A percentile compares a stretch with the other conserved stretches of the same genome.
These are phyloP conservation scores for Fusarium tricinctum DNA, from an alignment of 2,329 filamentous ascomycete genomes.

Conservation along the genomic window DNA sequence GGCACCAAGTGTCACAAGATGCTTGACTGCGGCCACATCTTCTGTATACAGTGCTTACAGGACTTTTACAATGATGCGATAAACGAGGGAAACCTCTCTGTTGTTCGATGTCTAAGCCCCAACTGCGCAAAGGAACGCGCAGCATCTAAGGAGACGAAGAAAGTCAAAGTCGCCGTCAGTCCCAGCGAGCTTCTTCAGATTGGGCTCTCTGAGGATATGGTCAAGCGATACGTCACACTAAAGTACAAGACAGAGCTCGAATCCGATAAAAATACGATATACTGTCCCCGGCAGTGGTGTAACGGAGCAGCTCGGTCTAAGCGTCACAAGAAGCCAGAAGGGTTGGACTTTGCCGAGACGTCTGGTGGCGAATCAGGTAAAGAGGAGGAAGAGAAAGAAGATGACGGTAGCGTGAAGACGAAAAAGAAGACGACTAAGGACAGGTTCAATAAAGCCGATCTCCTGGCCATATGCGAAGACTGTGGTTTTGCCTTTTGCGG, in stretches of 20 bases:
- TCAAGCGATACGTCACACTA: constrained; percentile 88
- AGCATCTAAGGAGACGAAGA: constrained; percentile 58
- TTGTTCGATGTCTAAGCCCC: constrained; percentile 84
- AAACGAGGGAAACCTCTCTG: constrained; percentile 82
- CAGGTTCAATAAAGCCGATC: constrained; percentile 67
- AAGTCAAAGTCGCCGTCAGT: constrained; percentile 77
- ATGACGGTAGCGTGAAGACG: constrained; percentile 38
- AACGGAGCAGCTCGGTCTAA: constrained; percentile 87
- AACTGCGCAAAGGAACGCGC: constrained; percentile 78
- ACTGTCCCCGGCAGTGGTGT: constrained; percentile 93
- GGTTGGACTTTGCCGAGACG: constrained; percentile 70
- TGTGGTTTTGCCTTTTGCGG: constrained; percentile 91
- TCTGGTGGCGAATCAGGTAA: constrained; percentile 67
- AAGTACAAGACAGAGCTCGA: constrained; percentile 95
- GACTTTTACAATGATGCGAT: constrained; percentile 94
- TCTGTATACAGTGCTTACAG: constrained; percentile 87
- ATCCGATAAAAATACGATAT: constrained; percentile 90
- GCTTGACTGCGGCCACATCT: constrained; percentile 88
- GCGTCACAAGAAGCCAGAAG: constrained; percentile 78
- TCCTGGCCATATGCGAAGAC: constrained; percentile 87
- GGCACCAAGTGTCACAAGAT: constrained; percentile 85
- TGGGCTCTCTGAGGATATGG: constrained; percentile 76
- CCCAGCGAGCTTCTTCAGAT: constrained; percentile 89
- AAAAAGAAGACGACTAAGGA: constrained; percentile 44
- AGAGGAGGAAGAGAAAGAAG: constrained; percentile 58